These are phyloP conservation scores for Pestalotiopsis sp. DNA, from an alignment of 2,329 filamentous ascomycete species.

Conservation along the genomic window DNA sequence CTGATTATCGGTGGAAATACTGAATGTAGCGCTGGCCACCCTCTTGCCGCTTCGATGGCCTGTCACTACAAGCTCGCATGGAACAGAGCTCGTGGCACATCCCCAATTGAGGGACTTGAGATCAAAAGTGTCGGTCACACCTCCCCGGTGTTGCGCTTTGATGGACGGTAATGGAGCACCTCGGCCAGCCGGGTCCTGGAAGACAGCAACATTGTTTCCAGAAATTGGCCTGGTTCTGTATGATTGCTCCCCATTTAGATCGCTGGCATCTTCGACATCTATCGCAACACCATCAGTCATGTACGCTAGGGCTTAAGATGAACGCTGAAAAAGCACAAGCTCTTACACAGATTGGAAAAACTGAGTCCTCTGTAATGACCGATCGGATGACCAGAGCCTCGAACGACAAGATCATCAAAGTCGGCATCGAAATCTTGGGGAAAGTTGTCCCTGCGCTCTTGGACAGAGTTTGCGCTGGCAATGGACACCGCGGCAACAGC, in stretches of 20 bases:
- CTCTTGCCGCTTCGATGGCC: background rate
- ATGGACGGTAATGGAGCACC: background rate
- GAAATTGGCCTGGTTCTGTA: background rate
- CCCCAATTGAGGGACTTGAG: background rate
- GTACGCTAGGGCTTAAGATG: background rate
- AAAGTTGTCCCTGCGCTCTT: background rate
- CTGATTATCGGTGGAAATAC: background rate
- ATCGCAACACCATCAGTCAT: background rate
- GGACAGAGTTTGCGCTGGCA: background rate
- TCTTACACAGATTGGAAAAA: background rate
- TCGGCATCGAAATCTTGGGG: background rate
- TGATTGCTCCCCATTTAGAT: background rate
- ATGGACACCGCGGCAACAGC: background rate
- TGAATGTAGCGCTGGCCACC: background rate
- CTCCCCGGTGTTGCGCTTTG: background rate
- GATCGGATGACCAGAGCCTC: background rate
- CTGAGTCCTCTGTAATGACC: background rate
- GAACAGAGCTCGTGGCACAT: background rate
- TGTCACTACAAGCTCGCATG: background rate
- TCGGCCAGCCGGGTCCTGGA: background rate
- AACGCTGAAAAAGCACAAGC: background rate
- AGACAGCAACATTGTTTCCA: background rate
- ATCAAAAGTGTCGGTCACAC: background rate
- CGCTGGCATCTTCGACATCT: background rate
- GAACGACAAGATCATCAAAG: background rate